Evolutionary conservation across 345 rosid genomes (phyloP), one percentile per base, ranked within the genome.

Genomic region (Melaleuca quinquenervia): DNA sequence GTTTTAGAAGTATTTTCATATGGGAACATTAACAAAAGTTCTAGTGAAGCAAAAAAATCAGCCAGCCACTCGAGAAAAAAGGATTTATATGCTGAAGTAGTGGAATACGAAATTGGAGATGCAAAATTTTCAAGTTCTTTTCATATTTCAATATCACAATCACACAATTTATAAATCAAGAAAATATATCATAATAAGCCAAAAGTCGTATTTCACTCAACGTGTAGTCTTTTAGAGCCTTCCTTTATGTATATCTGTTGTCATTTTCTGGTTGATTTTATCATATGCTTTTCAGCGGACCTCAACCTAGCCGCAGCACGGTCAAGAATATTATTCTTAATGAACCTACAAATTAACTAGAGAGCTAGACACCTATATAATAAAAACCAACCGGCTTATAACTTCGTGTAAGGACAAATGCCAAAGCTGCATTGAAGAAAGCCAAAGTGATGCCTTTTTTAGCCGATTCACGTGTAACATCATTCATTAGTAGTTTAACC

Each of bases 361-460:
- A 13, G 70, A 60, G 14, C 41, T 2, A 13, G 18, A 60, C 74
- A 13, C 74, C 74, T 60, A 60, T 53, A 26, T 41, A 26, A 45
- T 58, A 15, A 24, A 41, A 36, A 92, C 97, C 90, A 88, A 96
- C 98, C 3, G 98, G 98, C 83, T 97, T 93, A 83, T 92, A 96
- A 53, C 98, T 95, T 91, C 94, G 94, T 0, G 96, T 91, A 64
- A 97, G 52, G 5, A 97, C 89, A 48, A 86, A 89, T 87, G 94
- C n/a, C 84, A 97, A 32, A 2, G 99, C 98, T 49, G 97, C 90
- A 64, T 97, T 97, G 0, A 95, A 92, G 48, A 96, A n/a, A 1
- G 96, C 97, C 90, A 95, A 78, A 2, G 99, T 98, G 16, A 95
- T 60, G 8, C 99, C 98, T 89, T 94, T 93, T 87, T 95, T 98